Evolutionary conservation across 441 rosid genomes (phyloP), one percentile per base, ranked within the genome.

Genomic region (Gossypium schwendimanii): DNA sequence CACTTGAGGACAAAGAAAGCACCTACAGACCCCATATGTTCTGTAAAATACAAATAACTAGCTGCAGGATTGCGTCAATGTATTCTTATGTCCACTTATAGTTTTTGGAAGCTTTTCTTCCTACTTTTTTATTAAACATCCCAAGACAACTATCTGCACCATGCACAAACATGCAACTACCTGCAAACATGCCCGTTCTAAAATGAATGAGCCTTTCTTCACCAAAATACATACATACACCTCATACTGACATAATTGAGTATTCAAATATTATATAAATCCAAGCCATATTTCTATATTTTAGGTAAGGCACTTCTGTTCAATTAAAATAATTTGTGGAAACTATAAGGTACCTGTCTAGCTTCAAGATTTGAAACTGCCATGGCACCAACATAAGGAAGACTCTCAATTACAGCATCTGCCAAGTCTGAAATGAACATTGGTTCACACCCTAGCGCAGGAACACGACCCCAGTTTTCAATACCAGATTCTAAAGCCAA

Each of bases 351-450:
- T 81, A 92, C 99, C 96, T 92, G 99, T 75, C 98, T 91, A 82
- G 99, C 99, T 86, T 95, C 98, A 70, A 92, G 92, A 83, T 90
- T 92, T 66, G 98, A 95, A 65, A 90, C 95, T 17, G 97, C 99
- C 98, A 95, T 91, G 68, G 98, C 98, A 71, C 98, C 98, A 75
- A 92, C 99, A 78, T 95, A 95, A 0, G 99, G 99, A 55, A 95
- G 99, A 76, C 95, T 88, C 85, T 92, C 98, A 61, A 91, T 85
- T 77, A 95, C 96, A 28, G 99, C 99, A 86, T 92, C 98, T 20
- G 99, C 99, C 83, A 95, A 84, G 84, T 95, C 98, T 44, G 94
- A 86, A 82, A 92, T 95, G 82, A 95, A 95, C 82, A 92, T 82
- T 1, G 93, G 89, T 79, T 95, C 99, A 68, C 94, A 91, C 74